Evolutionary conservation across 495 filamentous ascomycete species (phyloP).

Genomic region (Aspergillus indologenus): DNA sequence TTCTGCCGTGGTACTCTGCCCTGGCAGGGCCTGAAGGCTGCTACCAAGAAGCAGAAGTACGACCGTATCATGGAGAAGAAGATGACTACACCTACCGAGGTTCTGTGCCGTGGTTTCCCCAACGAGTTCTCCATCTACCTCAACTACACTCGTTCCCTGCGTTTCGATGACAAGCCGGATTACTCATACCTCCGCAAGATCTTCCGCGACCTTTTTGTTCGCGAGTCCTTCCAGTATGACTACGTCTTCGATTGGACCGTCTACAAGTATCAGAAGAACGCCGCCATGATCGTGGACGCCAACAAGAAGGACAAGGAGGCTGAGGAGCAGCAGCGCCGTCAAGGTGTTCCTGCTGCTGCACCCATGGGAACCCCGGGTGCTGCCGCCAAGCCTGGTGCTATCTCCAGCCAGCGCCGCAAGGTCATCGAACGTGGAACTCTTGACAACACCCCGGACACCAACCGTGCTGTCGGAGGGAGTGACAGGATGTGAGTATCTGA

Average conservation of each 20-base stretch:
- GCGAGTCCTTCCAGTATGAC: constrained; percentile 99
- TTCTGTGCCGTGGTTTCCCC: constrained; percentile 97
- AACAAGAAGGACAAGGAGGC: constrained; percentile 72
- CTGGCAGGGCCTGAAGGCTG: constrained; percentile 99
- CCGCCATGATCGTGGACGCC: constrained; percentile 80
- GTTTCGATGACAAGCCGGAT: constrained; percentile 99
- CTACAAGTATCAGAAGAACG: constrained; percentile 99
- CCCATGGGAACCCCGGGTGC: constrained; percentile 56
- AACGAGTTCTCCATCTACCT: constrained; percentile 99
- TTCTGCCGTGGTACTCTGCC: constrained; percentile 99
- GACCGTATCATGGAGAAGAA: constrained; percentile 99
- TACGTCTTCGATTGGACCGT: constrained; percentile 99
- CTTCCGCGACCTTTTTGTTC: constrained; percentile 98
- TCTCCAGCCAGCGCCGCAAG: constrained; percentile 79
- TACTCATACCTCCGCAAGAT: constrained; percentile 99
- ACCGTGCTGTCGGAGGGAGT: constrained; percentile 84
- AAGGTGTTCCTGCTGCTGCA: constrained; percentile 57
- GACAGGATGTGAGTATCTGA: constrained; percentile 98
- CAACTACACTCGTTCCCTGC: constrained; percentile 97
- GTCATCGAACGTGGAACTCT: constrained; percentile 69
- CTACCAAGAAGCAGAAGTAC: constrained; percentile 99
- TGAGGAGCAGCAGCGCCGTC: constrained; percentile 66
- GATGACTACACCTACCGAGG: constrained; percentile 99
- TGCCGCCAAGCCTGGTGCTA: constrained; percentile 66
- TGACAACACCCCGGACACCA: constrained; percentile 81